Conservation (phyloP, 306 rosid species). For the Trichosanthes cucumerina region DNA sequence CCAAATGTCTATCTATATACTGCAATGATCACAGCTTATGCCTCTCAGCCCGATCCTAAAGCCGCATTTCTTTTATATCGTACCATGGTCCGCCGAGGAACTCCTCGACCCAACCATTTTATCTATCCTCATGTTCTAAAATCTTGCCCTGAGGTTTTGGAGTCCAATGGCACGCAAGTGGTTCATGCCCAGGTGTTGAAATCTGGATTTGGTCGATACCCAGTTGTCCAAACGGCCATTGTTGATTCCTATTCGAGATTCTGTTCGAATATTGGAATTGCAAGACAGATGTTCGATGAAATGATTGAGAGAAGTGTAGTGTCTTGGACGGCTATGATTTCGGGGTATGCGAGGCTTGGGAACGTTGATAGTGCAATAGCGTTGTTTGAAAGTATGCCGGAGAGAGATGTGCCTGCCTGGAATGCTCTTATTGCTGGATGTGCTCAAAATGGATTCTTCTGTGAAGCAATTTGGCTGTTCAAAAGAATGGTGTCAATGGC, state of each 20-base stretch:
- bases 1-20: slow-evolving; percentile 57
- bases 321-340: slow-evolving; percentile 58
- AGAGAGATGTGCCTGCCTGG: slow-evolving; percentile 67
- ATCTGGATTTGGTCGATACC: slow-evolving; percentile 44
- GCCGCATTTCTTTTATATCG: slow-evolving; percentile 31
- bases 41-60: slow-evolving; percentile 27
- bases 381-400: slow-evolving; percentile 52
- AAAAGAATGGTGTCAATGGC: slow-evolving; percentile 32
- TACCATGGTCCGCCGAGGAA: slow-evolving; percentile 31
- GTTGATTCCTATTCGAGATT: slow-evolving; percentile 39
- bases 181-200: slow-evolving; percentile 48
- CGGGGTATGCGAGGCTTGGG: slow-evolving; percentile 51
- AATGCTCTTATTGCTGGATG: slow-evolving; percentile 66
- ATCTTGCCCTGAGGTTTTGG: slow-evolving; percentile 27
- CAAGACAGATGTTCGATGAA: slow-evolving; percentile 53
- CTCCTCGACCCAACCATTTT: slow-evolving; percentile 39
- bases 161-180: slow-evolving; percentile 13
- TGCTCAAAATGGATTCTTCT: slow-evolving; percentile 63
- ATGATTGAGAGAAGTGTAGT: slow-evolving; percentile 56
- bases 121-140: slow-evolving; percentile 55
- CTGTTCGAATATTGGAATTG: slow-evolving; percentile 18
- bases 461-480: slow-evolving; percentile 47
- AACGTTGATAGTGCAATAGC: slow-evolving; percentile 36
- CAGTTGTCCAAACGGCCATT: slow-evolving; percentile 59
- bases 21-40: slow-evolving; percentile 62